phyloP scores from a whole-genome alignment of 2,329 filamentous ascomycete species.

The Xylariaceae sp. region DNA sequence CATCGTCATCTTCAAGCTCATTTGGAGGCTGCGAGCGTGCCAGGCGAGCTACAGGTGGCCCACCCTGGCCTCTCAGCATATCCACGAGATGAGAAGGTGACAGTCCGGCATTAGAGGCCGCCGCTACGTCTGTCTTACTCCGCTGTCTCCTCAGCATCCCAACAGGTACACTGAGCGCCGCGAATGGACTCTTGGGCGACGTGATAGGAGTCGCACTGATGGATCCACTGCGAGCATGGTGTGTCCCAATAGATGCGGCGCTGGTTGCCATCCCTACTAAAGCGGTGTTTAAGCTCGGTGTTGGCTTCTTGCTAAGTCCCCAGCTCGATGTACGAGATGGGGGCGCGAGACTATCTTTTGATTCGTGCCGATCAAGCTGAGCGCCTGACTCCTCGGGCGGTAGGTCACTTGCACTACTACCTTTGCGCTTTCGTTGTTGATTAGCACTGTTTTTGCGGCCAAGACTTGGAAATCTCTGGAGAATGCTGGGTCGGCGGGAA shows the following conservation, averaged over 20 bases:
- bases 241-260: conserved; percentile 54
- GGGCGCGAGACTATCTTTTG: conserved; percentile 50
- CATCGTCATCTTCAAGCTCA: conserved; percentile 51
- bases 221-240: conserved; percentile 59
- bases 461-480: conserved; percentile 51
- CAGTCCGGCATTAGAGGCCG: conserved; percentile 33
- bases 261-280: conserved; percentile 54
- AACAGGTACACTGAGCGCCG: conserved; percentile 40
- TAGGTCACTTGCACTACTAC: conserved; percentile 40
- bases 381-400: conserved; percentile 25
- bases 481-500: conserved; percentile 50
- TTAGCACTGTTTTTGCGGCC: conserved; percentile 49
- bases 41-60: conserved; percentile 51
- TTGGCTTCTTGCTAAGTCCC: conserved; percentile 46
- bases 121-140: conserved; percentile 54
- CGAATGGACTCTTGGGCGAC: conserved; percentile 53
- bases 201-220: conserved; percentile 53
- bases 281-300: conserved; percentile 59
- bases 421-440: conserved; percentile 46
- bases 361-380: conserved; percentile 35
- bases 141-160: conserved; percentile 52
- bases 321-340: conserved; percentile 52
- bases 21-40: conserved; percentile 33
- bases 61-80: conserved; percentile 53
- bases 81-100: conserved; percentile 46